phyloP scores from a whole-genome alignment of 139 green algal species.

The Gonium pectorale region DNA sequence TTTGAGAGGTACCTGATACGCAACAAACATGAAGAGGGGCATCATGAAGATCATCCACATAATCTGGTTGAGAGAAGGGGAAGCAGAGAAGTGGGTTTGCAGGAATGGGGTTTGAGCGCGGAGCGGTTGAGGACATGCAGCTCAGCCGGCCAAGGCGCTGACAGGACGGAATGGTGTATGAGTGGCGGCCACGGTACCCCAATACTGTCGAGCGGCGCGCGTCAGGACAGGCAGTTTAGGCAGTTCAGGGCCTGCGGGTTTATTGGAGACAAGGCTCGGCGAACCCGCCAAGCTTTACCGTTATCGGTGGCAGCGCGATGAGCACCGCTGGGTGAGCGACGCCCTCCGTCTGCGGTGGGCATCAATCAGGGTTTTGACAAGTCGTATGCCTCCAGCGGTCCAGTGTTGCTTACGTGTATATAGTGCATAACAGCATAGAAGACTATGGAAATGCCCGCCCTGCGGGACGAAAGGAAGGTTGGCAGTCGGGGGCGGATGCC shows the following conservation, averaged over 20 bases:
- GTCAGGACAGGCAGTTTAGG: too few species aligned
- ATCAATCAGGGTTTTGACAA: neutral
- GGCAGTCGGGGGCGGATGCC: neutral
- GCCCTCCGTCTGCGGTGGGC: slow-evolving; percentile 2
- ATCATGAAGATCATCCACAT: slow-evolving; percentile 22
- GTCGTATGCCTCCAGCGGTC: neutral
- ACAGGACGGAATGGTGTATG: too few species aligned
- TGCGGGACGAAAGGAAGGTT: neutral
- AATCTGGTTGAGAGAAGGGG: neutral
- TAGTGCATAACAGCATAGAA: slow-evolving; percentile 33
- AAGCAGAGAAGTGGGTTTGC: too few species aligned
- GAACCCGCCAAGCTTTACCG: neutral
- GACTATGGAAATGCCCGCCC: neutral
- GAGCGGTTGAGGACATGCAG: too few species aligned
- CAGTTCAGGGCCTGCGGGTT: too few species aligned
- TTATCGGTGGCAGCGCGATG: neutral
- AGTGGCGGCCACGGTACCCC: too few species aligned
- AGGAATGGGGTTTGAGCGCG: too few species aligned
- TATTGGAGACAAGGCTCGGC: too few species aligned
- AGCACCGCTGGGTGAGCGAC: slow-evolving; percentile 7
- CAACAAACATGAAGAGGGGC: slow-evolving; percentile 26
- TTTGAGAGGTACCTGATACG: slow-evolving; percentile 3
- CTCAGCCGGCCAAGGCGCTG: too few species aligned
- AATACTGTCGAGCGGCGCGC: too few species aligned
- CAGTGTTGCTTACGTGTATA: slow-evolving; percentile 14